Evolutionary conservation across 768 basidiomycete genomes (phyloP).

Genomic region (Russula earlei): DNA sequence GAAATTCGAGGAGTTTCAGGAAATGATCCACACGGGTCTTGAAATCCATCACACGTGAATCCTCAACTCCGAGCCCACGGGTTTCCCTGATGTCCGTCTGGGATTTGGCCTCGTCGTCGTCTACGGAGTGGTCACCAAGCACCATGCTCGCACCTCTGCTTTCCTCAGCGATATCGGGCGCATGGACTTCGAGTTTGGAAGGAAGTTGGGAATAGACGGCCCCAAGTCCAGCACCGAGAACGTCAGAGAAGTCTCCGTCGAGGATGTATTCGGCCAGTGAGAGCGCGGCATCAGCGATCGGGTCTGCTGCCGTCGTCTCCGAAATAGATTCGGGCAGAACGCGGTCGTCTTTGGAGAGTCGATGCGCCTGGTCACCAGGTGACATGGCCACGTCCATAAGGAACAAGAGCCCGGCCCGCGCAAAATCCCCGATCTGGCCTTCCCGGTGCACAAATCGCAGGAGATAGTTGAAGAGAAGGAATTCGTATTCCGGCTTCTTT

Average conservation of each 20-base stretch:
- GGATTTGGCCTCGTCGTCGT: conserved; percentile 47
- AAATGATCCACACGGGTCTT: conserved; percentile 77
- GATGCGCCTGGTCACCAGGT: conserved; percentile 45
- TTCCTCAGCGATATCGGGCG: conserved; percentile 33
- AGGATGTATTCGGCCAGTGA: conserved; percentile 89
- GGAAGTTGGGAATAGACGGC: conserved; percentile 91
- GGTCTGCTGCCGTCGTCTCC: conserved; percentile 35
- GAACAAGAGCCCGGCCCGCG: conserved; percentile 85
- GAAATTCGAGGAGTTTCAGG: conserved; percentile 81
- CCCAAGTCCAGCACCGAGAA: conserved; percentile 84
- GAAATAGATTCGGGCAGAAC: conserved; percentile 23
- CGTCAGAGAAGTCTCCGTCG: conserved; percentile 98
- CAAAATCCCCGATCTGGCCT: conserved; percentile 87
- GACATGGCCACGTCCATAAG: conserved; percentile 95
- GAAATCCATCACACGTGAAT: conserved; percentile 67
- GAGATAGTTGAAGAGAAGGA: conserved; percentile 90
- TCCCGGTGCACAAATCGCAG: conserved; percentile 92
- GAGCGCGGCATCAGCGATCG: conserved; percentile 75
- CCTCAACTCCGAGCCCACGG: conserved; percentile 60
- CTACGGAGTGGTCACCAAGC: conserved; percentile 54
- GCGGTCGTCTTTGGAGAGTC: conserved; percentile 30
- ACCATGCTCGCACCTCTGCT: conserved; percentile 50
- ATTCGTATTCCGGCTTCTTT: conserved; percentile 86
- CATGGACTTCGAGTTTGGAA: conserved; percentile 67
- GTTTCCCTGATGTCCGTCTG: conserved; percentile 40